Conservation (phyloP, 75 land plant species). For the Selaginella tamariscina region DNA sequence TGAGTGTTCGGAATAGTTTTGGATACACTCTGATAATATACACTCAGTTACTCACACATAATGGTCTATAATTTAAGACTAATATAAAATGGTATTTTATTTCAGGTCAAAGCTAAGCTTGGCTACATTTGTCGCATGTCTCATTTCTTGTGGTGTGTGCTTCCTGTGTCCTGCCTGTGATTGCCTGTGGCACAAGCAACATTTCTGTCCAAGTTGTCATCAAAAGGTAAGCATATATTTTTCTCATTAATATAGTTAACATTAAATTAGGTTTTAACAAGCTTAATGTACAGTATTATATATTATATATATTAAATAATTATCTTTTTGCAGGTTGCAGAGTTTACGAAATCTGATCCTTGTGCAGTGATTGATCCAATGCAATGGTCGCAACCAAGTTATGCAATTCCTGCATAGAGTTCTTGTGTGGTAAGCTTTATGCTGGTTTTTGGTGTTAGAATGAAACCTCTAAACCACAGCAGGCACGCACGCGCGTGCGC, state of each 20-base stretch:
- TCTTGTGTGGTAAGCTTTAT: too few species aligned
- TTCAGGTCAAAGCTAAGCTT: constrained; percentile 73
- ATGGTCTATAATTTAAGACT: too few species aligned
- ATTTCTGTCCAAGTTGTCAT: constrained; percentile 72
- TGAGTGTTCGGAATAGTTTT: not conserved
- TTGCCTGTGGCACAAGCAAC: constrained; percentile 97
- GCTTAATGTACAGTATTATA: too few species aligned
- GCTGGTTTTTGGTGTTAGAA: too few species aligned
- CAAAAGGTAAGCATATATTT: constrained; percentile 41
- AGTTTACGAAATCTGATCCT: constrained; percentile 73
- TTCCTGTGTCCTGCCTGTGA: constrained; percentile 88
- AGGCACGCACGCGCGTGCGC: too few species aligned
- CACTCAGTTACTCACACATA: too few species aligned
- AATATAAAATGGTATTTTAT: too few species aligned
- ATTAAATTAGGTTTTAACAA: too few species aligned
- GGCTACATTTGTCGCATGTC: constrained; percentile 84
- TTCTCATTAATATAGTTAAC: too few species aligned
- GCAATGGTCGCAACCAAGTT: constrained; percentile 65
- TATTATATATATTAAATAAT: too few species aligned
- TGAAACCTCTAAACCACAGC: too few species aligned
- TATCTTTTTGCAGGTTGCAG: constrained; percentile 53
- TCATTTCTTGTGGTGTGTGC: constrained; percentile 83
- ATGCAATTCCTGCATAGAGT: constrained; percentile 73
- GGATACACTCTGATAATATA: not conserved
- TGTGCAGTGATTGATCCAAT: constrained; percentile 69